These are phyloP conservation scores for Arxiozyma slooffiae DNA, from an alignment of 1,139 yeast species.

Conservation along the genomic window DNA sequence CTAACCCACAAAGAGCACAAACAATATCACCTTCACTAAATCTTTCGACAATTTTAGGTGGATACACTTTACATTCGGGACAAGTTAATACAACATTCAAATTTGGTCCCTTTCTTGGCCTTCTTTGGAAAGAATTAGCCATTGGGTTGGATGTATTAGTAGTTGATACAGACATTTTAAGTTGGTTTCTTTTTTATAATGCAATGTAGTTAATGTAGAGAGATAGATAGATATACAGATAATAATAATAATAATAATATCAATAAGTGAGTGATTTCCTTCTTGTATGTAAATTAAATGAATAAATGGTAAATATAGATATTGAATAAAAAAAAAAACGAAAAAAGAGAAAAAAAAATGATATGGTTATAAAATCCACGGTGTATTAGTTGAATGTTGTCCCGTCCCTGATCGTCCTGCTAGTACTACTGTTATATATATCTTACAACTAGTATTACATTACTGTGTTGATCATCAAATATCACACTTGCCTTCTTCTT, in stretches of 20 bases:
- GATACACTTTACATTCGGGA: conserved; percentile 91
- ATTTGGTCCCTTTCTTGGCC: conserved; percentile 46
- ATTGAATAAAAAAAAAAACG: too few species aligned
- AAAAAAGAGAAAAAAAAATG: not conserved
- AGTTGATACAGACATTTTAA: not conserved
- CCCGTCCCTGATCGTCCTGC: not conserved
- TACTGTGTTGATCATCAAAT: not conserved
- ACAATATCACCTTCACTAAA: conserved; percentile 97
- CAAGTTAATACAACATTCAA: conserved; percentile 84
- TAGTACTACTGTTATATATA: not conserved
- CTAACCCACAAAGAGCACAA: conserved; percentile 93
- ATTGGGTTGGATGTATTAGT: not conserved
- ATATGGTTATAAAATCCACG: too few species aligned
- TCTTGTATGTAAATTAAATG: not conserved
- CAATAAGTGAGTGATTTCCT: not conserved
- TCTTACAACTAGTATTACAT: not conserved
- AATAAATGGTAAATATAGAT: too few species aligned
- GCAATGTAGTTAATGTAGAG: too few species aligned
- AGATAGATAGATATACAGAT: too few species aligned
- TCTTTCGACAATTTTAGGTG: conserved; percentile 90
- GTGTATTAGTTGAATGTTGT: too few species aligned
- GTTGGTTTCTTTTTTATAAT: too few species aligned
- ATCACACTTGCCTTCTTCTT: not conserved
- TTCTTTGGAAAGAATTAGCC: conserved; percentile 1
- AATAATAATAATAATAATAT: too few species aligned